Conservation (phyloP, 176 grass and related monocot genomes). For the Chrysopogon serrulatus region DNA sequence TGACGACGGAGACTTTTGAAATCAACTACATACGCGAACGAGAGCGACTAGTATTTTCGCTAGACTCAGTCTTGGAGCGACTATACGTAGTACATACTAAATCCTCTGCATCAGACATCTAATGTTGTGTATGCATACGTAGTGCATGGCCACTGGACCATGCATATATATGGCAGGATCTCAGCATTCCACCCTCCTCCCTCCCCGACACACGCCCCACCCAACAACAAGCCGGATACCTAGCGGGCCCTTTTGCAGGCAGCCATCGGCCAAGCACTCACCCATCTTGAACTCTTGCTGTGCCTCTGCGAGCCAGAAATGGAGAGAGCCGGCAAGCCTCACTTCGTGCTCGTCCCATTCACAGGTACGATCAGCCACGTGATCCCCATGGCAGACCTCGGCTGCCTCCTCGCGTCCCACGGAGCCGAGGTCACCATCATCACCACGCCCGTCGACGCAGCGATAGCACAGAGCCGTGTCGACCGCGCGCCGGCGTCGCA, state of each 20-base stretch:
- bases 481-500: not conserved
- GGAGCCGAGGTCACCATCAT: constrained; percentile 43
- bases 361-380: constrained; percentile 38
- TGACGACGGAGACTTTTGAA: not conserved
- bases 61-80: not conserved
- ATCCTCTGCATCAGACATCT: not conserved
- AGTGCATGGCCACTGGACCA: not conserved
- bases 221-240: not conserved
- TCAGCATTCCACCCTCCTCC: no score
- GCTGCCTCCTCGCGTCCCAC: constrained; percentile 48
- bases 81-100: not conserved
- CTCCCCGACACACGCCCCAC: no score
- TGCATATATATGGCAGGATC: not conserved
- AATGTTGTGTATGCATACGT: not conserved
- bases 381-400: constrained; percentile 55
- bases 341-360: constrained; percentile 69
- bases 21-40: not conserved
- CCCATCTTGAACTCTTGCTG: not conserved
- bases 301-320: not conserved
- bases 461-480: constrained; percentile 24
- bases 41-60: not conserved
- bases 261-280: not conserved
- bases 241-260: not conserved
- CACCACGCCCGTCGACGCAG: constrained; percentile 52
- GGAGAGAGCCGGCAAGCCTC: constrained; percentile 21